These are phyloP conservation scores for Bruguiera hainesii DNA, from an alignment of 441 rosid species.

Conservation along the genomic window DNA sequence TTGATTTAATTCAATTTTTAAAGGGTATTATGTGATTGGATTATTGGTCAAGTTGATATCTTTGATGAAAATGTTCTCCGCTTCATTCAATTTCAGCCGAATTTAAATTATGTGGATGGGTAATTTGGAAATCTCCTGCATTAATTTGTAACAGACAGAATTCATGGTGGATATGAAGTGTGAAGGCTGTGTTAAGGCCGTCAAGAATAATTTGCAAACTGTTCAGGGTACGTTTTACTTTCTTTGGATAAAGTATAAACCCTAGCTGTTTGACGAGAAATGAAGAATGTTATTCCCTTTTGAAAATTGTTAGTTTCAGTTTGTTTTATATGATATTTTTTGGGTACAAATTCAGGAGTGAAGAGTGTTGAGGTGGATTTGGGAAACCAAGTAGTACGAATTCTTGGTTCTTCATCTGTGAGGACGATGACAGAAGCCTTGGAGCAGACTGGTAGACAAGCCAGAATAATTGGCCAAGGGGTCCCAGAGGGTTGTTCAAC, in stretches of 20 bases:
- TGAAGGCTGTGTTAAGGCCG: slow-evolving; percentile 76
- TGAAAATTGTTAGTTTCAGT: background rate
- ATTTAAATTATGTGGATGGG: background rate
- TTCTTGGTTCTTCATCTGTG: slow-evolving; percentile 71
- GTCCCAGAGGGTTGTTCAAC: slow-evolving; percentile 71
- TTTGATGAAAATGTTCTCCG: too few relatives aligned
- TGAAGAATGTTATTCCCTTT: too few relatives aligned
- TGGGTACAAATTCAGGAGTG: slow-evolving; percentile 43
- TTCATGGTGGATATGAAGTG: slow-evolving; percentile 98
- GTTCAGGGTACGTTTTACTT: slow-evolving; percentile 45
- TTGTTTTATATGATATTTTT: slow-evolving; percentile 3
- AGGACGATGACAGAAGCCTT: slow-evolving; percentile 68
- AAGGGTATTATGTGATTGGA: too few relatives aligned
- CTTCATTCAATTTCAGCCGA: background rate
- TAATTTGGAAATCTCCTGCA: background rate
- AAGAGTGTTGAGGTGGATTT: slow-evolving; percentile 80
- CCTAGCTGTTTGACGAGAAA: background rate
- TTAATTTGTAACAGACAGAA: slow-evolving; percentile 53
- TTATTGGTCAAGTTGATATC: too few relatives aligned
- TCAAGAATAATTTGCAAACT: slow-evolving; percentile 67
- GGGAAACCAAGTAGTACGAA: slow-evolving; percentile 72
- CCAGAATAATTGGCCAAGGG: slow-evolving; percentile 88
- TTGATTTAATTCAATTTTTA: too few relatives aligned
- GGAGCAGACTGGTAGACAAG: slow-evolving; percentile 82
- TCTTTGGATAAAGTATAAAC: background rate